Percentiles rank a stretch among this genome's conserved stretches.
phyloP scores from a whole-genome alignment of 2,329 filamentous ascomycete genomes.

The Hypocrella siamensis region DNA sequence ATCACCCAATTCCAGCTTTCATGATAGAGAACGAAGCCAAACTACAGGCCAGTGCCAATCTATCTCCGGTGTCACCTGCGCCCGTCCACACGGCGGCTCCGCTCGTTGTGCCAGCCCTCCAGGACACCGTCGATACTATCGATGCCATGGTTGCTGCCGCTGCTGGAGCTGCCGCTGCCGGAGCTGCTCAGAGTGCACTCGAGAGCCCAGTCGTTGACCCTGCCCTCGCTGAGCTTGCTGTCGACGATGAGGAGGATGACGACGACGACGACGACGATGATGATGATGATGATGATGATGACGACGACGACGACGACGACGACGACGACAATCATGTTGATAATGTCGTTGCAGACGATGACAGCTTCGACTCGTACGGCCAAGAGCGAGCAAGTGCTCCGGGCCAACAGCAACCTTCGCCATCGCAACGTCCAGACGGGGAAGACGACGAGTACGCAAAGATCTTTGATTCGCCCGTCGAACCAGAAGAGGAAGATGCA shows the following conservation, averaged over 20 bases:
- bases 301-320: slow-evolving; percentile 30
- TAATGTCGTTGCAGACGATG: slow-evolving; percentile 13
- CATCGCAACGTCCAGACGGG: slow-evolving; percentile 16
- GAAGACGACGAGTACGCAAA: slow-evolving; percentile 33
- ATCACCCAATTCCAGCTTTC: slow-evolving; percentile 10
- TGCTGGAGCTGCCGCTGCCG: slow-evolving; percentile 9
- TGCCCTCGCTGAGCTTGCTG: slow-evolving; percentile 12
- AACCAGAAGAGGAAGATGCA: slow-evolving; percentile 18
- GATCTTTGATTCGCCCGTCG: slow-evolving; percentile 32
- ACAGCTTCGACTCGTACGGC: slow-evolving; percentile 31
- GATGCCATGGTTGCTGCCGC: slow-evolving; percentile 28
- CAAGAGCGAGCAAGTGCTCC: slow-evolving; percentile 17
- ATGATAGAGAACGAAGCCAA: slow-evolving; percentile 31
- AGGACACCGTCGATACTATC: slow-evolving; percentile 34
- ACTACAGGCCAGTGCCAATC: slow-evolving; percentile 35
- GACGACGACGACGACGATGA: too few relatives aligned
- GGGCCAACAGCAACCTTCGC: slow-evolving; percentile 8
- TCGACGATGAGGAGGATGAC: slow-evolving; percentile 20
- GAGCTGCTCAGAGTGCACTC: slow-evolving; percentile 11
- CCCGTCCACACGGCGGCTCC: slow-evolving; percentile 30
- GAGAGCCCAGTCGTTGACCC: slow-evolving; percentile 16
- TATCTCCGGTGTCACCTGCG: slow-evolving; percentile 35
- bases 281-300: background rate
- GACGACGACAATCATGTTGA: too few relatives aligned
- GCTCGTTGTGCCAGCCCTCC: slow-evolving; percentile 31